Evolutionary conservation across 768 basidiomycete genomes (phyloP).

Genomic region (Termitomyces sp.): DNA sequence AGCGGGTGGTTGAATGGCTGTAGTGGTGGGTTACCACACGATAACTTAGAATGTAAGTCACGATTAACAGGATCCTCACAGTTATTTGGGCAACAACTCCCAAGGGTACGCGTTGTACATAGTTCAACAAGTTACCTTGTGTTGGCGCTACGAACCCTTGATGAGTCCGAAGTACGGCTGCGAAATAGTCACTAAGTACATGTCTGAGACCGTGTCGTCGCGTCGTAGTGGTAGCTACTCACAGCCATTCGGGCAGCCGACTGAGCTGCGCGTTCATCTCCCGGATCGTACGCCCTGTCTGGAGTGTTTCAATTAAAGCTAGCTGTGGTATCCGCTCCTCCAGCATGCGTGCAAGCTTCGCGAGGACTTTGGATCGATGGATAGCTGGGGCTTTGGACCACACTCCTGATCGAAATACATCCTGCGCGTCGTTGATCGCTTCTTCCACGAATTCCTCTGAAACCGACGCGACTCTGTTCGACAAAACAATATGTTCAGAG

Average conservation of each 20-base stretch:
- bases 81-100: constrained; percentile 91
- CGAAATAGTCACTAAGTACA: constrained; percentile 63
- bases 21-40: background rate
- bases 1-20: constrained; percentile 90
- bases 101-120: constrained; percentile 74
- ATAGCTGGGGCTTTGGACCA: constrained; percentile 66
- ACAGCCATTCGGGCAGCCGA: constrained; percentile 87
- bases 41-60: background rate
- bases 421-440: constrained; percentile 54
- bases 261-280: constrained; percentile 81
- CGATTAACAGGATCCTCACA: constrained; percentile 40
- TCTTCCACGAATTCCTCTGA: constrained; percentile 46
- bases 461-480: constrained; percentile 49
- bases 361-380: constrained; percentile 61
- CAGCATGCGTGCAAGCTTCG: constrained; percentile 59
- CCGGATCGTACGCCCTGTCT: constrained; percentile 78
- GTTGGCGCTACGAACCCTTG: constrained; percentile 73
- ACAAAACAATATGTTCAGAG: background rate
- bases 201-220: background rate
- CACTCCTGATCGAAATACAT: constrained; percentile 57
- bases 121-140: constrained; percentile 75
- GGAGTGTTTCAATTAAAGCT: constrained; percentile 64
- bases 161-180: constrained; percentile 68
- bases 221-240: constrained; percentile 21
- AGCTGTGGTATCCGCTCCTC: constrained; percentile 55